These are phyloP conservation scores for Ophiostoma pallidulum DNA, from an alignment of 2,329 filamentous ascomycete species.

Conservation along the genomic window DNA sequence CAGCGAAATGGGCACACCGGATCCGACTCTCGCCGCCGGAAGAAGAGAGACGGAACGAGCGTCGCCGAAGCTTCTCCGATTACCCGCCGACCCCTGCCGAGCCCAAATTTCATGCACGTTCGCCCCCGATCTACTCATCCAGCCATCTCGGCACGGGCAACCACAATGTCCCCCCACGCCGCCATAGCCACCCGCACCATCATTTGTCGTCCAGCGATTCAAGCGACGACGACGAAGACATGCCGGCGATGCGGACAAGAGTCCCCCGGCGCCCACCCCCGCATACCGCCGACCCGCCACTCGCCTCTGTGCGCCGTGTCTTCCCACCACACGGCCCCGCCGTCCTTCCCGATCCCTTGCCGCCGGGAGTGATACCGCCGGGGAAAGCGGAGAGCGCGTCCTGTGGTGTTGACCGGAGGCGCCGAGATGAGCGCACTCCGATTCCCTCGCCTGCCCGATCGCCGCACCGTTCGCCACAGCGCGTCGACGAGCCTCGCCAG, in stretches of 20 bases:
- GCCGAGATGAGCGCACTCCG: slow-evolving; percentile 8
- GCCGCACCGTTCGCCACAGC: slow-evolving; percentile 14
- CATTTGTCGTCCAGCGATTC: slow-evolving; percentile 34
- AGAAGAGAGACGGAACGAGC: slow-evolving; percentile 28
- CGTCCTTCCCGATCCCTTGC: slow-evolving; percentile 21
- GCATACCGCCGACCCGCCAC: slow-evolving; percentile 22
- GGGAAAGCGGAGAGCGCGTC: slow-evolving; percentile 14
- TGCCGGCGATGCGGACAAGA: slow-evolving; percentile 19
- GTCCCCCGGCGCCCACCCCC: slow-evolving; percentile 17
- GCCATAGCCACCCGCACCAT: slow-evolving; percentile 42
- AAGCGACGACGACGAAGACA: slow-evolving; percentile 27
- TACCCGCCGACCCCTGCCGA: slow-evolving; percentile 28
- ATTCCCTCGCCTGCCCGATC: background rate
- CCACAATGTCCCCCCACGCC: slow-evolving; percentile 24
- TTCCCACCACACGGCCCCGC: slow-evolving; percentile 18
- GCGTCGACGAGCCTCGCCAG: slow-evolving; percentile 28
- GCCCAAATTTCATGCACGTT: slow-evolving; percentile 14
- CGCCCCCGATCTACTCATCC: slow-evolving; percentile 16
- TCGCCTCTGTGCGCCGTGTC: slow-evolving; percentile 26
- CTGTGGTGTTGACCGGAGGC: slow-evolving; percentile 11
- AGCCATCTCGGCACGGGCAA: slow-evolving; percentile 29
- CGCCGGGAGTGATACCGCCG: slow-evolving; percentile 15
- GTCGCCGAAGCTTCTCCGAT: slow-evolving; percentile 44
- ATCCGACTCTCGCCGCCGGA: slow-evolving; percentile 26
- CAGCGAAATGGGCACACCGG: slow-evolving; percentile 21